phyloP scores from a whole-genome alignment of 2,329 filamentous ascomycete species.

The Ceratocystis cacaofunesta region DNA sequence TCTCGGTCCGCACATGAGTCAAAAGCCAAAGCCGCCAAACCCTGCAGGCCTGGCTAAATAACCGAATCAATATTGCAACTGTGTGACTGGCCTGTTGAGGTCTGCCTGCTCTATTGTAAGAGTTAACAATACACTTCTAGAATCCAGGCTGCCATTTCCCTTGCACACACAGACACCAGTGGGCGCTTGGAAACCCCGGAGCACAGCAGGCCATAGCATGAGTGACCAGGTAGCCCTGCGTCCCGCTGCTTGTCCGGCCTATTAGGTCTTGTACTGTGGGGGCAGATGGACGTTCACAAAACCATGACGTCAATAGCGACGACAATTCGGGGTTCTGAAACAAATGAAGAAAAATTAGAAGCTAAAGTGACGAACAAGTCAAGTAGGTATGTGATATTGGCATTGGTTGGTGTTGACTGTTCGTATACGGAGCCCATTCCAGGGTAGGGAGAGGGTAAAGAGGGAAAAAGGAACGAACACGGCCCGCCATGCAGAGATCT shows the following conservation, averaged over 20 bases:
- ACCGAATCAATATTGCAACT: background rate
- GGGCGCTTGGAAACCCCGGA: background rate
- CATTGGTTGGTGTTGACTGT: background rate
- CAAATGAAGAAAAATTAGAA: too few relatives aligned
- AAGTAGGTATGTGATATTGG: too few relatives aligned
- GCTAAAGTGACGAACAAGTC: too few relatives aligned
- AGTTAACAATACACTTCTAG: background rate
- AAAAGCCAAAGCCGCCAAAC: background rate
- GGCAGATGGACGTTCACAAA: too few relatives aligned
- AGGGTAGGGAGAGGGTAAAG: slow-evolving; percentile 54
- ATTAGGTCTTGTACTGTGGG: too few relatives aligned
- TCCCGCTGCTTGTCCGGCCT: too few relatives aligned
- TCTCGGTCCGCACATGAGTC: too few relatives aligned
- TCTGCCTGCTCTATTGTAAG: too few relatives aligned
- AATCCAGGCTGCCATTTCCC: background rate
- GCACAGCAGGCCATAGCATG: too few relatives aligned
- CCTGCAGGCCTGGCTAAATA: background rate
- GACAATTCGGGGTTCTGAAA: too few relatives aligned
- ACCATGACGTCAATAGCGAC: too few relatives aligned
- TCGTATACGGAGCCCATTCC: background rate
- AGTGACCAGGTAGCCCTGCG: too few relatives aligned
- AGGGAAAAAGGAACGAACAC: slow-evolving; percentile 27
- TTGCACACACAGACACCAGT: background rate
- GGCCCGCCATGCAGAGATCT: background rate
- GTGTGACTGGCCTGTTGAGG: background rate